phyloP scores from a whole-genome alignment of 331 rosid genomes.

The Quercus phellos region DNA sequence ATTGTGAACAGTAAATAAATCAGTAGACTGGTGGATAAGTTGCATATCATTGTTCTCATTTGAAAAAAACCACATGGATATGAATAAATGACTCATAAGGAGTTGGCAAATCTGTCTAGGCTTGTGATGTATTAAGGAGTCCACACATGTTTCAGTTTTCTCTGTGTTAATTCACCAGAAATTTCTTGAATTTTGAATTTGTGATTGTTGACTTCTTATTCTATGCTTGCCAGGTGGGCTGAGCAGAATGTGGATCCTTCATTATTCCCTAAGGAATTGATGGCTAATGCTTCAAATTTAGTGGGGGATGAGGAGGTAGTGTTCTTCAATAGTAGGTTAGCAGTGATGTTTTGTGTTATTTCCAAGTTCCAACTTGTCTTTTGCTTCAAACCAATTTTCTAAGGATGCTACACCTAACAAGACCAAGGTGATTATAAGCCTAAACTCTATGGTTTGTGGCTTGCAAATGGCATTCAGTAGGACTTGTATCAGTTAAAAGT shows the following conservation, averaged over 20 bases:
- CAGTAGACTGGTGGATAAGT: neutral
- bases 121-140: neutral
- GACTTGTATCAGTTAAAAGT: neutral
- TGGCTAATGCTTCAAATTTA: constrained; percentile 60
- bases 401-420: neutral
- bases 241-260: constrained; percentile 89
- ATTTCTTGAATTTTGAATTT: neutral
- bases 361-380: neutral
- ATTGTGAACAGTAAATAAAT: neutral
- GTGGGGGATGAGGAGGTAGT: constrained; percentile 66
- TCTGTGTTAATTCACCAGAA: neutral
- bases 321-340: neutral
- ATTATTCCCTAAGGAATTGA: constrained; percentile 70
- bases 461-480: neutral
- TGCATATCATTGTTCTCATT: neutral
- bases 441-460: neutral
- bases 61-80: neutral
- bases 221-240: constrained; percentile 62
- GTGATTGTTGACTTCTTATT: neutral
- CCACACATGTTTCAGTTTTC: neutral
- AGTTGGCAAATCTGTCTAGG: neutral
- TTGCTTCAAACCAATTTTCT: neutral
- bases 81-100: neutral
- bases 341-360: neutral
- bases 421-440: neutral